Evolutionary conservation across 345 rosid genomes (phyloP).

Genomic region (Geranium brycei): DNA sequence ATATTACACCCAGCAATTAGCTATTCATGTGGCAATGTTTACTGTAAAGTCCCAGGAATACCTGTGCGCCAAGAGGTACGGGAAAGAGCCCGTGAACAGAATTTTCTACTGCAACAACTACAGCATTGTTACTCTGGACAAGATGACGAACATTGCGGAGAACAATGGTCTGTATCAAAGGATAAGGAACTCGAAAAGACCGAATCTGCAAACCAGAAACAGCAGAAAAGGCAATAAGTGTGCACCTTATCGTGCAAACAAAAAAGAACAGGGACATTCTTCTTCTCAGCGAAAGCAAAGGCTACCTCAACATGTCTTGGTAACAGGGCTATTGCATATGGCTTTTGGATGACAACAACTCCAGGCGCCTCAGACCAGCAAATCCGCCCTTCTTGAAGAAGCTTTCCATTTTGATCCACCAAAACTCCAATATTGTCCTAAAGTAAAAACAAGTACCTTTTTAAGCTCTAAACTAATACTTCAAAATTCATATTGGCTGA

Average conservation of each 20-base stretch:
- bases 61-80: slow-evolving; percentile 99
- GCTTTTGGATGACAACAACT: slow-evolving; percentile 64
- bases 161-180: slow-evolving; percentile 83
- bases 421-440: slow-evolving; percentile 93
- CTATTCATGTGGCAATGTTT: too few relatives aligned
- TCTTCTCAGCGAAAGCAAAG: background rate
- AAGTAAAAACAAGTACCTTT: background rate
- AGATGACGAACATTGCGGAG: slow-evolving; percentile 70
- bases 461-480: background rate
- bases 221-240: slow-evolving; percentile 10
- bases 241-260: slow-evolving; percentile 1
- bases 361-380: slow-evolving; percentile 98
- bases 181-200: slow-evolving; percentile 85
- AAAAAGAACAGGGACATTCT: slow-evolving; percentile 5
- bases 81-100: slow-evolving; percentile 81
- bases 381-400: slow-evolving; percentile 77
- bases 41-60: slow-evolving; percentile 11
- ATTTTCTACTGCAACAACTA: slow-evolving; percentile 62
- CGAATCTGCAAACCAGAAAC: slow-evolving; percentile 50
- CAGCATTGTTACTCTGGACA: slow-evolving; percentile 54
- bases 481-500: background rate
- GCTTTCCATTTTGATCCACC: slow-evolving; percentile 97
- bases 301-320: slow-evolving; percentile 92
- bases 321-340: slow-evolving; percentile 72
- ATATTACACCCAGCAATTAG: too few relatives aligned